Evolutionary conservation across 192 early-diverging fungal genomes (phyloP), one percentile per base, ranked within the genome.

Genomic region (Backusella sp.): DNA sequence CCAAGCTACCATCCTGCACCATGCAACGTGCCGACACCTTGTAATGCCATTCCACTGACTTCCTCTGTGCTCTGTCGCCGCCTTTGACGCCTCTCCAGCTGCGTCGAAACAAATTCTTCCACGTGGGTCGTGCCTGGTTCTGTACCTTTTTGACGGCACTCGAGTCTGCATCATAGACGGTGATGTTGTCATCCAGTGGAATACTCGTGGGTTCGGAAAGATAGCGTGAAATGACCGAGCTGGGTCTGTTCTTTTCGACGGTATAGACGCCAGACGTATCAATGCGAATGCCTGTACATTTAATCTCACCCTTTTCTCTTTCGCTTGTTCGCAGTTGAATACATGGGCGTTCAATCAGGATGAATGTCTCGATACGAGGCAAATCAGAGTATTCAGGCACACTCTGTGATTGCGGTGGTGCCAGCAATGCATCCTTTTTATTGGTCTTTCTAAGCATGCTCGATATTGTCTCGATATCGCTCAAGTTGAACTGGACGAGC

Each of bases 31-130:
- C 21, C 28, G 70, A 49, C 6, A 44, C 39, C 30, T 71, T 44
- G 46, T 71, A 71, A 49, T 71, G 39, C 70, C 70, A 71, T 30
- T 71, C 70, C 12, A 71, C 42, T 0, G 17, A 41, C 14, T 49
- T 71, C 6, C 46, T 71, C 11, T 8, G 15, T 30, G 26, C 17
- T 12, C 26, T 46, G 14, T 49, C 42, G 6, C 28, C 11, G 2
- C 23, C 21, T n/a, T 49, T 49, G n/a, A 49, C 46, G 1, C 39
- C 15, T 49, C 39, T 71, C 39, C 39, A 49, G 49, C 70, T 46
- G n/a, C 70, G n/a, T 34, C 70, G 30, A 23, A 71, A 71, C 4
- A 71, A 17, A 32, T 71, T 71, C 15, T 21, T 71, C 70, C 70
- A 71, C 0, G 70, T 44, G n/a, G 70, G 42, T 9, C 41, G 35